These are phyloP conservation scores for Chaetomiaceae sp. DNA, from an alignment of 2,329 filamentous ascomycete genomes.

Conservation along the genomic window DNA sequence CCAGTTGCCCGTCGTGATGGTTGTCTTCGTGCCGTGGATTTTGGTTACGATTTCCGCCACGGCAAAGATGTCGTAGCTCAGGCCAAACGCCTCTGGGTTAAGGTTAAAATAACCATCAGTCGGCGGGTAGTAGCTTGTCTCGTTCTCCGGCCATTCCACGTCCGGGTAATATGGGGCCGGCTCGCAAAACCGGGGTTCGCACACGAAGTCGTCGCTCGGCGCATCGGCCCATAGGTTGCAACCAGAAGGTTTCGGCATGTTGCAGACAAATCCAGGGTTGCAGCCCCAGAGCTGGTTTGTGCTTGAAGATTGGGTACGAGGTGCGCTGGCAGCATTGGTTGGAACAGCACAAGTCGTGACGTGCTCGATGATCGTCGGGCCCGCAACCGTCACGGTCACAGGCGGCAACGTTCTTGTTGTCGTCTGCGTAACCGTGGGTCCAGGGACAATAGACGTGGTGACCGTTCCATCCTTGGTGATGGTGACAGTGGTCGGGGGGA, in stretches of 20 bases:
- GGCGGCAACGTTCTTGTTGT: constrained; percentile 18
- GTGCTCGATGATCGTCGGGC: constrained; percentile 25
- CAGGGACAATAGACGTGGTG: constrained; percentile 21
- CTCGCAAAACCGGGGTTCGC: constrained; percentile 40
- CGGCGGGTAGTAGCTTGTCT: constrained; percentile 47
- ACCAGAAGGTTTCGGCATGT: constrained; percentile 40
- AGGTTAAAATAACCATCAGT: constrained; percentile 57
- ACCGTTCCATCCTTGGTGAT: constrained; percentile 21
- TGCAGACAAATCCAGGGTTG: constrained; percentile 46
- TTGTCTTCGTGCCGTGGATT: constrained; percentile 35
- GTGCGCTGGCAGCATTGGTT: constrained; percentile 29
- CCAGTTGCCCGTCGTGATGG: constrained; percentile 51
- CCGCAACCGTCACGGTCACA: constrained; percentile 22
- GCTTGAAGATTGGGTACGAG: constrained; percentile 10
- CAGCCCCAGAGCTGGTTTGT: constrained; percentile 44
- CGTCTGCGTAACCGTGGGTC: constrained; percentile 21
- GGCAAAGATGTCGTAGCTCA: constrained; percentile 57
- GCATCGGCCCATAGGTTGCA: constrained; percentile 48
- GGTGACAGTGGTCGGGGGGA: constrained; percentile 25
- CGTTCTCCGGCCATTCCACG: constrained; percentile 38
- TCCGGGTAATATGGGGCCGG: constrained; percentile 32
- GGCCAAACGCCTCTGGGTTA: constrained; percentile 55
- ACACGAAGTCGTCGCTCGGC: constrained; percentile 42
- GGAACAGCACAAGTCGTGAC: constrained; percentile 41
- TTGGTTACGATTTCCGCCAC: constrained; percentile 32